Evolutionary conservation across 2,329 filamentous ascomycete genomes (phyloP), one percentile per base, ranked within the genome.

Genomic region (Pleomassaria siparia): DNA sequence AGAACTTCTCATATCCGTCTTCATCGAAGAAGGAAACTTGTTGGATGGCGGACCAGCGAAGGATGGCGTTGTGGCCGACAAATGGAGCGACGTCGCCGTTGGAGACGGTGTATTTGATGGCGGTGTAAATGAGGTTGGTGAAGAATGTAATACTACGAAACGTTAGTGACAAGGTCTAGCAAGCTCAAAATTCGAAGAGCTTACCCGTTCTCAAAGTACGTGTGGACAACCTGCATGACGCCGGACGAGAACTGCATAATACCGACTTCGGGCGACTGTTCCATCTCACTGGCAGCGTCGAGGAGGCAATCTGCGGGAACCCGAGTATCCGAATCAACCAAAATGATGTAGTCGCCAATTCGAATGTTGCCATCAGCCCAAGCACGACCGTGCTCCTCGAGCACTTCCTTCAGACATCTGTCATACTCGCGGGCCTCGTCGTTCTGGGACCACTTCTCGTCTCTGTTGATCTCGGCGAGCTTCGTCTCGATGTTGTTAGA

Each of bases 321-420:
- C 70, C 87, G 86, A 24, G 87, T 91, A 69, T 91, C 87, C 1
- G 87, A 90, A 72, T 90, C 87, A 63, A 90, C 86, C 49, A 90
- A 74, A 35, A 87, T 73, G 51, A 91, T 88, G 67, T 89, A 91
- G 71, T 92, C 89, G 48, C 89, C 89, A 28, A 94, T 76, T 45
- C 89, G 87, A 58, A 94, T 86, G 70, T 94, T 90, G 51, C 89
- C 89, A 65, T 89, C 87, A 26, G 89, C 89, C 86, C 85, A 89
- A 15, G 86, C 87, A 22, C 85, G 81, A 29, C 85, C 84, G 51
- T 88, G 69, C 47, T 74, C 82, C 45, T 85, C 80, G 22, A 91
- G 77, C n/a, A 86, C 82, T 54, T 87, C 81, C 57, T 83, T 81
- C 32, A 91, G 49, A 28, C 55, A 58, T 21, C 47, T 44, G 8